Percentiles rank a stretch among this genome's conserved stretches.
Evolutionary conservation across 2,329 filamentous ascomycete genomes (phyloP).

Genomic region (Sporothrix phasma): DNA sequence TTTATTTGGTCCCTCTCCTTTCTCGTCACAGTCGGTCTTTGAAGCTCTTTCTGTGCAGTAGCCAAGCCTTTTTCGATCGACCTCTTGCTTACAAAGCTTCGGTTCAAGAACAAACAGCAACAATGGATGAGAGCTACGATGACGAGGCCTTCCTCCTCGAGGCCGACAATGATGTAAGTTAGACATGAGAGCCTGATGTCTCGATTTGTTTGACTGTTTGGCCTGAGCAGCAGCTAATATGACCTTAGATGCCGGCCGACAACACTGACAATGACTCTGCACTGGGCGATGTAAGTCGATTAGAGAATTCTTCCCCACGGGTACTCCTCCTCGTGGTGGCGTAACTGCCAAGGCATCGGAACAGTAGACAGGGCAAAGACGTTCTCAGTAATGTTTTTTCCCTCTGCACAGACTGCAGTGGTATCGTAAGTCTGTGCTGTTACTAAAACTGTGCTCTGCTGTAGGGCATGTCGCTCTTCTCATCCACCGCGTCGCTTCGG

Average conservation of each 20-base stretch:
- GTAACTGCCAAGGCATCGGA: neutral
- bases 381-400: neutral
- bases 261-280: slow-evolving; percentile 23
- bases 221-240: neutral
- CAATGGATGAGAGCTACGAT: slow-evolving; percentile 2
- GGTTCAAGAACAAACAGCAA: neutral
- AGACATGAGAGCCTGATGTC: too few relatives aligned
- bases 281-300: slow-evolving; percentile 23
- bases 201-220: neutral
- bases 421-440: neutral
- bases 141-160: slow-evolving; percentile 8
- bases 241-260: neutral
- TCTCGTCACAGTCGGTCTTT: neutral
- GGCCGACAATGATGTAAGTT: slow-evolving; percentile 10
- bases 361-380: neutral
- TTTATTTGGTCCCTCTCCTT: too few relatives aligned
- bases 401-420: neutral
- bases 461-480: slow-evolving; percentile 25
- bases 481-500: slow-evolving; percentile 26
- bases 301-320: neutral
- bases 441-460: neutral
- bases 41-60: neutral
- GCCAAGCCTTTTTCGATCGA: neutral
- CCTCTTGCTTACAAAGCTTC: too few relatives aligned
- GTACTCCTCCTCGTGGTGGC: neutral